Conservation (phyloP, 176 grass and related monocot genomes). For the Oropetium thomaeum region DNA sequence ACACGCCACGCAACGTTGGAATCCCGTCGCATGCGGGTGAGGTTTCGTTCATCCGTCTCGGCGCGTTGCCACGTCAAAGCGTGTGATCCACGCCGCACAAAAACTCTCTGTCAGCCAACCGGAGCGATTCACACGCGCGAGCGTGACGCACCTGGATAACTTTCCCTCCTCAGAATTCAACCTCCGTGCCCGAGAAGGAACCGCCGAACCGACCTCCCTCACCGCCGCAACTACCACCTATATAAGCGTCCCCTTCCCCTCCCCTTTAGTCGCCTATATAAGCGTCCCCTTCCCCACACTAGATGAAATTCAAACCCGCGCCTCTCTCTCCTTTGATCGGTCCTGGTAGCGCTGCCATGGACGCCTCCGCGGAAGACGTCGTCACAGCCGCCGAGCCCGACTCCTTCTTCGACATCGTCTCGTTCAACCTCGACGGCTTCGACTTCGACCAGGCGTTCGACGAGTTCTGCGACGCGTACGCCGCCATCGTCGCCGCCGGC, state of each 20-base stretch:
- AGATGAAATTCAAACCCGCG: too few relatives aligned
- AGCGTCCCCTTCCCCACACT: neutral
- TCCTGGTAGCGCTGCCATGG: neutral
- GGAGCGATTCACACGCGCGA: neutral
- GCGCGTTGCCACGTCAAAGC: neutral
- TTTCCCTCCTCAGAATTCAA: neutral
- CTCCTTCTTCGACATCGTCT: neutral
- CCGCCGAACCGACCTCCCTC: neutral
- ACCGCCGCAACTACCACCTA: neutral
- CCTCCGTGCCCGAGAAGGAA: neutral
- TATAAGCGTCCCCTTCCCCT: neutral
- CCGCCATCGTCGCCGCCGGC: neutral
- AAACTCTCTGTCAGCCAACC: too few relatives aligned
- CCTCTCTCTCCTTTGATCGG: neutral
- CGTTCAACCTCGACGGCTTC: neutral
- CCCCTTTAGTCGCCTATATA: neutral
- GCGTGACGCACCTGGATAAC: too few relatives aligned
- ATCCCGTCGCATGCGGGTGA: neutral
- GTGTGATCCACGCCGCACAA: neutral
- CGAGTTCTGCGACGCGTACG: constrained; percentile 4
- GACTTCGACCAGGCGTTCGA: neutral
- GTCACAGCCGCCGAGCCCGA: neutral
- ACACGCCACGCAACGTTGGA: neutral
- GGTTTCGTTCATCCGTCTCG: neutral
- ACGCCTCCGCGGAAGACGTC: neutral